Conservation (phyloP, 768 basidiomycete genomes). For the Lactarius sp. region DNA sequence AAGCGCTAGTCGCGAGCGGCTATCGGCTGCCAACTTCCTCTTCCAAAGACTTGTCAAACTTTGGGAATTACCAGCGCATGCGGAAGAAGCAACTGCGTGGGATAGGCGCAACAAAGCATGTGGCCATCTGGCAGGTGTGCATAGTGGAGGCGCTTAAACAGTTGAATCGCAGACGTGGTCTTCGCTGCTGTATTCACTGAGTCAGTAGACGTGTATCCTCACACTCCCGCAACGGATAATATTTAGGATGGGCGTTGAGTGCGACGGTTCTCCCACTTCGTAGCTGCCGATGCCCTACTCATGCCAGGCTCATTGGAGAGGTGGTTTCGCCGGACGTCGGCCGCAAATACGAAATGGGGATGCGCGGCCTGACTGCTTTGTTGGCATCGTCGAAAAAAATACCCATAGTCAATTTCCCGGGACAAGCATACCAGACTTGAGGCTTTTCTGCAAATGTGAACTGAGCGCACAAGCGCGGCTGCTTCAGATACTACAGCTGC, state of each 20-base stretch:
- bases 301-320: neutral
- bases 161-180: neutral
- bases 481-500: neutral
- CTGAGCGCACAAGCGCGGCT: constrained; percentile 58
- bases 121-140: neutral
- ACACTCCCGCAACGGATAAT: neutral
- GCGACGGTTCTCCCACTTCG: neutral
- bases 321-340: neutral
- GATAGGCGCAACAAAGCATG: neutral
- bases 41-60: neutral
- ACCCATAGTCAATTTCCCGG: constrained; percentile 53
- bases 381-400: constrained; percentile 34
- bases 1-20: neutral
- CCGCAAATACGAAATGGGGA: neutral
- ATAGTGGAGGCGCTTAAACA: neutral
- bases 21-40: neutral
- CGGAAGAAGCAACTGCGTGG: neutral
- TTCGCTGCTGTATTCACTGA: neutral
- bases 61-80: neutral
- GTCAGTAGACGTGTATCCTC: neutral
- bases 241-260: neutral
- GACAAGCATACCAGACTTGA: constrained; percentile 58
- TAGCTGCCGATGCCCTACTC: neutral
- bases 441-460: constrained; percentile 54
- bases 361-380: constrained; percentile 32